Percentiles rank a stretch among this genome's conserved stretches.
Conservation (phyloP, 176 grass and related monocot species). For the Hyparrhenia diplandra region DNA sequence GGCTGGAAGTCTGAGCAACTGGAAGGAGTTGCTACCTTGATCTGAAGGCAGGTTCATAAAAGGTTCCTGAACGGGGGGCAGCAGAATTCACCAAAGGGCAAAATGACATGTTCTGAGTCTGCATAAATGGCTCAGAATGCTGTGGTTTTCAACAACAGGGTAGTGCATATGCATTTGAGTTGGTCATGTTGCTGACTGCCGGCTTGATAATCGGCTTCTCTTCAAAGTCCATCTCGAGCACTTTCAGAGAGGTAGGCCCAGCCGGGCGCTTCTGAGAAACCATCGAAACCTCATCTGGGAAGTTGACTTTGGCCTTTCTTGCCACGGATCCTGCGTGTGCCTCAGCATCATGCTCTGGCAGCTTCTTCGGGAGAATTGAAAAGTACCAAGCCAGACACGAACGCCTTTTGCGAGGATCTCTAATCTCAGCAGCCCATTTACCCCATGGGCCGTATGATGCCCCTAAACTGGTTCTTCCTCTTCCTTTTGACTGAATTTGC, state of each 20-base stretch:
- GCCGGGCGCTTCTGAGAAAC: conserved; percentile 14
- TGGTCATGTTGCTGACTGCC: neutral
- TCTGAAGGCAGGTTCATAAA: conserved; percentile 57
- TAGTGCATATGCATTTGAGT: conserved; percentile 22
- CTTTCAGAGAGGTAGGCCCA: conserved; percentile 13
- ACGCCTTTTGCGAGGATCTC: conserved; percentile 89
- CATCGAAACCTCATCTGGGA: conserved; percentile 49
- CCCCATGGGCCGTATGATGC: conserved; percentile 98
- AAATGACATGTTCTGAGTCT: conserved; percentile 25
- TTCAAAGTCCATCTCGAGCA: neutral
- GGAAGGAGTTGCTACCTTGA: conserved; percentile 69
- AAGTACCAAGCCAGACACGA: conserved; percentile 95
- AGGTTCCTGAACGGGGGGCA: conserved; percentile 14
- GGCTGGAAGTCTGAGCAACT: conserved; percentile 30
- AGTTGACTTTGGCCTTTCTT: conserved; percentile 99
- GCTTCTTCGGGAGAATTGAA: conserved; percentile 90
- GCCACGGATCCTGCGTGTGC: conserved; percentile 88
- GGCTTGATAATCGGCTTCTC: conserved; percentile 34
- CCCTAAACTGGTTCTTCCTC: conserved; percentile 86
- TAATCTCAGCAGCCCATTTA: conserved; percentile 99
- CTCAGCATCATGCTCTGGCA: conserved; percentile 83
- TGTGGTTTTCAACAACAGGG: conserved; percentile 30
- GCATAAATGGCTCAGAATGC: conserved; percentile 27
- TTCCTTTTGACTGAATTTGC: conserved; percentile 45
- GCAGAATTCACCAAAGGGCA: conserved; percentile 10